Conservation (phyloP, 805 yeast species). For the Teunomyces atbi region DNA sequence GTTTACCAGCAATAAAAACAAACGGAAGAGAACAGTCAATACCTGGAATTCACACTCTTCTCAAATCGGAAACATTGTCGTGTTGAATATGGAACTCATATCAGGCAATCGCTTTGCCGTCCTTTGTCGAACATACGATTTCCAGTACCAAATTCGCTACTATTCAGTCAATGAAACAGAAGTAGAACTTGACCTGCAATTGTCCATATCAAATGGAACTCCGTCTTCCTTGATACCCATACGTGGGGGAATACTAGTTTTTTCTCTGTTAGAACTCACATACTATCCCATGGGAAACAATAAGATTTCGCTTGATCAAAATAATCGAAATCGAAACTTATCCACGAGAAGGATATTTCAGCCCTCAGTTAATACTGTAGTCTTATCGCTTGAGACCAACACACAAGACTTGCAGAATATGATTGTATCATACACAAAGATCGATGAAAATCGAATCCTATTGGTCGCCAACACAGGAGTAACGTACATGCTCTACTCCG, state of each 20-base stretch:
- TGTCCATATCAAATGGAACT: constrained; percentile 28
- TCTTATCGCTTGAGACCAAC: not conserved
- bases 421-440: constrained; percentile 13
- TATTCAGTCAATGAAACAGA: constrained; percentile 12
- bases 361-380: not conserved
- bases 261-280: too few relatives aligned
- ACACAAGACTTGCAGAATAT: not conserved
- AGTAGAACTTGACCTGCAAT: constrained; percentile 18
- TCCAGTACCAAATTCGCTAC: constrained; percentile 29
- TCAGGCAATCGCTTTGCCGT: constrained; percentile 20
- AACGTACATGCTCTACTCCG: constrained; percentile 24
- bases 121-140: constrained; percentile 34
- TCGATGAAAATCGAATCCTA: constrained; percentile 28
- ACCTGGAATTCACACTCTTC: constrained; percentile 9
- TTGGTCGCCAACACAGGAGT: constrained; percentile 29
- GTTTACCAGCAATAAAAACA: constrained; percentile 2
- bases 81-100: constrained; percentile 15
- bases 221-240: constrained; percentile 27
- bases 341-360: too few relatives aligned
- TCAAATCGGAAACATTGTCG: constrained; percentile 19
- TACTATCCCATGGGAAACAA: too few relatives aligned
- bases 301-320: too few relatives aligned
- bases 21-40: not conserved
- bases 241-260: constrained; percentile 27
- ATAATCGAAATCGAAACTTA: too few relatives aligned